Percentiles rank a stretch among this genome's conserved stretches.
phyloP scores from a whole-genome alignment of 2,329 filamentous ascomycete genomes.

The Penicillium sp. region DNA sequence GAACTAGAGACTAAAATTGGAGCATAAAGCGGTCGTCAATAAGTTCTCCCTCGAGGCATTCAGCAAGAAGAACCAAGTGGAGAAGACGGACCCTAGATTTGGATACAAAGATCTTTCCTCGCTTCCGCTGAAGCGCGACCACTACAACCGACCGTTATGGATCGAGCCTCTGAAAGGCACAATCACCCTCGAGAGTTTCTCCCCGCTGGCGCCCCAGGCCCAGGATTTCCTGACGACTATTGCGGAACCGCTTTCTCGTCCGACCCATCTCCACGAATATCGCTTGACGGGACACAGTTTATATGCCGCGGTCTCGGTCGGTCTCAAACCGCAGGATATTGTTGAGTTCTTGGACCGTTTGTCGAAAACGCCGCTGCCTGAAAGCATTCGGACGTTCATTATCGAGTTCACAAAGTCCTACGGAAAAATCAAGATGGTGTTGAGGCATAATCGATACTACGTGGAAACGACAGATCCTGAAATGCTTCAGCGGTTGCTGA shows the following conservation, averaged over 20 bases:
- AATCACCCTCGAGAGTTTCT: constrained; percentile 93
- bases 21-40: constrained; percentile 44
- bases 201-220: constrained; percentile 77
- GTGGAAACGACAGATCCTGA: constrained; percentile 87
- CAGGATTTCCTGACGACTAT: constrained; percentile 96
- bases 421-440: constrained; percentile 90
- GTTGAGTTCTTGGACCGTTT: constrained; percentile 83
- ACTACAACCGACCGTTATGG: constrained; percentile 86
- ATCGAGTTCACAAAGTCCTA: constrained; percentile 83
- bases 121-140: constrained; percentile 79
- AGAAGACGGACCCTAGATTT: constrained; percentile 54
- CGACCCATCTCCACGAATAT: constrained; percentile 91
- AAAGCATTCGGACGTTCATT: constrained; percentile 76
- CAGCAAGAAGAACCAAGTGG: constrained; percentile 45
- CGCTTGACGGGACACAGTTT: constrained; percentile 86
- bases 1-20: constrained; percentile 21
- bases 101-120: constrained; percentile 76
- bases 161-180: constrained; percentile 83
- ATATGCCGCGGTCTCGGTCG: constrained; percentile 92
- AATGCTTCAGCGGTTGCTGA: constrained; percentile 81
- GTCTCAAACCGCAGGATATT: constrained; percentile 84
- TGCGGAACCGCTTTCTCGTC: constrained; percentile 85
- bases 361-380: constrained; percentile 81
- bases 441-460: constrained; percentile 92
- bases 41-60: constrained; percentile 54